Percentiles rank a stretch among this genome's conserved stretches.
These are phyloP conservation scores for Scutellaria baicalensis DNA, from an alignment of 257 asterid genomes.

Conservation along the genomic window DNA sequence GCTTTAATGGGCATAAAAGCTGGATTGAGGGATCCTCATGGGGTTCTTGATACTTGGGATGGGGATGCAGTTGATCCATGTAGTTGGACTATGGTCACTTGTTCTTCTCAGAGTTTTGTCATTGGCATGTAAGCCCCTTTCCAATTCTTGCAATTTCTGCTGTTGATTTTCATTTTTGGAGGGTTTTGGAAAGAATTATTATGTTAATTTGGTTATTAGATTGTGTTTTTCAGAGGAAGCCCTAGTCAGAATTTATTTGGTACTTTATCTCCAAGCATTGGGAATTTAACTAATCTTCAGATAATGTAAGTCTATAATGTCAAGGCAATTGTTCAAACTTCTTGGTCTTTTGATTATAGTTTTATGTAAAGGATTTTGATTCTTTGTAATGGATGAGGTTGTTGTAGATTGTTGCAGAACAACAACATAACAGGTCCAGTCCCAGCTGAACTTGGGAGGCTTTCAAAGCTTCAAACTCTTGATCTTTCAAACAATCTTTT, in stretches of 20 bases:
- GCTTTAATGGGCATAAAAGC: constrained; percentile 82
- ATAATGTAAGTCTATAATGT: constrained; percentile 50
- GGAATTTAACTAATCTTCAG: constrained; percentile 83
- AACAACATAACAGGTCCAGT: constrained; percentile 76
- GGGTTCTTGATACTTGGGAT: constrained; percentile 98
- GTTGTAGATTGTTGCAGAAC: constrained; percentile 74
- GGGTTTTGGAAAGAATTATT: background rate
- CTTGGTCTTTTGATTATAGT: background rate
- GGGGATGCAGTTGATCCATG: constrained; percentile 96
- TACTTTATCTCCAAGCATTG: constrained; percentile 79
- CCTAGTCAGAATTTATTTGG: constrained; percentile 97
- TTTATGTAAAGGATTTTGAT: background rate
- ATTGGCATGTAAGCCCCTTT: constrained; percentile 71
- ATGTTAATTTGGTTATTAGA: constrained; percentile 25
- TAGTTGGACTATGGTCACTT: constrained; percentile 98
- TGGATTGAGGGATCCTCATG: constrained; percentile 78
- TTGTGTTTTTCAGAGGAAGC: constrained; percentile 68
- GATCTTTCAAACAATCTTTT: constrained; percentile 78
- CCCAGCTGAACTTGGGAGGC: constrained; percentile 70
- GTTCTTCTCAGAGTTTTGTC: constrained; percentile 74
- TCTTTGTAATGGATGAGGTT: constrained; percentile 5
- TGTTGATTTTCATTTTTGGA: background rate
- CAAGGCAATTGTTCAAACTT: background rate
- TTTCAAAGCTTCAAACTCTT: constrained; percentile 75
- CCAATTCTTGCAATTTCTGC: background rate